A percentile compares a stretch with the other conserved stretches of the same genome.
These are phyloP conservation scores for Fusarium musae DNA, from an alignment of 2,329 filamentous ascomycete genomes.

Conservation along the genomic window DNA sequence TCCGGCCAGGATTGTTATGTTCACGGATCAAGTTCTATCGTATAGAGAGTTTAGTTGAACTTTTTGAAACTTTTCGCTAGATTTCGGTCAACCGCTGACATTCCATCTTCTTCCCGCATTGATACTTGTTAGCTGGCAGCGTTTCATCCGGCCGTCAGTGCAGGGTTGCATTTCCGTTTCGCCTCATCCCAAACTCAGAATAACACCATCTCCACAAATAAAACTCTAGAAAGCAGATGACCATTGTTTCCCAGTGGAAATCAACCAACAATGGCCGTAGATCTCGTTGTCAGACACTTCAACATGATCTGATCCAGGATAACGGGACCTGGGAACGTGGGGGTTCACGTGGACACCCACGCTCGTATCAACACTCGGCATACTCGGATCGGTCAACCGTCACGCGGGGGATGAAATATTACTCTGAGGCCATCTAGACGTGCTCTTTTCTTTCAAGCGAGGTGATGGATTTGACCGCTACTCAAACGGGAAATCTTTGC, in stretches of 20 bases:
- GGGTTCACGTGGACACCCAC: slow-evolving; percentile 15
- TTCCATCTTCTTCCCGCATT: too few species aligned
- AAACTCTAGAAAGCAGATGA: slow-evolving; percentile 4
- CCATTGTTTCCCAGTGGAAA: neutral
- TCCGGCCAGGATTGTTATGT: too few species aligned
- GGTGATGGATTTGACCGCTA: neutral
- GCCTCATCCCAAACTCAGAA: neutral
- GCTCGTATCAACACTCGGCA: slow-evolving; percentile 11
- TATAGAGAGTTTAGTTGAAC: too few species aligned
- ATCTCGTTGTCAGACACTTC: neutral
- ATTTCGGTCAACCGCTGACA: too few species aligned
- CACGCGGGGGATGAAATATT: slow-evolving; percentile 14
- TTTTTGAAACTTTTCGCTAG: too few species aligned
- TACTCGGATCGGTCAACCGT: slow-evolving; percentile 8
- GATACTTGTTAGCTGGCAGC: too few species aligned
- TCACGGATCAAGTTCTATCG: too few species aligned
- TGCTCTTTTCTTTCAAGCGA: neutral
- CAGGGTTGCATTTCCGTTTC: neutral
- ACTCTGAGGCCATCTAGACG: fast-evolving
- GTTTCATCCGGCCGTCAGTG: fast-evolving
- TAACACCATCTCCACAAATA: neutral
- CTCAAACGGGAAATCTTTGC: neutral
- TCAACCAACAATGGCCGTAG: neutral
- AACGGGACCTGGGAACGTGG: slow-evolving; percentile 3
- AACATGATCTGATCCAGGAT: slow-evolving; percentile 21